phyloP scores from a whole-genome alignment of 371 early-diverging fungal species.

The Cokeromyces recurvatus region DNA sequence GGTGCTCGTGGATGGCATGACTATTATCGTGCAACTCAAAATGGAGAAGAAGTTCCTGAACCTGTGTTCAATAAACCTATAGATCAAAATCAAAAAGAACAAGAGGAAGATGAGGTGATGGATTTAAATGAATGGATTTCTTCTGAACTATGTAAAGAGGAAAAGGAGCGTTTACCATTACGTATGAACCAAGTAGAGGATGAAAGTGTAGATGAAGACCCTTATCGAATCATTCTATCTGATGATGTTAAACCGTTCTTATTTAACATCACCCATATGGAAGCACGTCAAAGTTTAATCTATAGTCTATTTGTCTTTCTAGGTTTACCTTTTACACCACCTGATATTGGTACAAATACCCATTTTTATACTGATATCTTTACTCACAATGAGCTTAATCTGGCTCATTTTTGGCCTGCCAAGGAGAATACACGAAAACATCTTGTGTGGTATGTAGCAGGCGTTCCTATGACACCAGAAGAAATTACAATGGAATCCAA shows the following conservation, averaged over 20 bases:
- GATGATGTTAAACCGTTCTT: conserved; percentile 66
- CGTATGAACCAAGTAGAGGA: conserved; percentile 23
- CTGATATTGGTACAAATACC: conserved; percentile 44
- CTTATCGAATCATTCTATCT: conserved; percentile 66
- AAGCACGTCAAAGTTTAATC: conserved; percentile 38
- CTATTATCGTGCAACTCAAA: conserved; percentile 17
- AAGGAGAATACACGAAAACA: conserved; percentile 1
- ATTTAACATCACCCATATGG: conserved; percentile 44
- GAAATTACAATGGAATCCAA: conserved; percentile 9
- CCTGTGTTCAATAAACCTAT: background rate
- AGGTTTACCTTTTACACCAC: conserved; percentile 51
- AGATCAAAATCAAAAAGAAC: background rate
- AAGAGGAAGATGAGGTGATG: conserved; percentile 18
- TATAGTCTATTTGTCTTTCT: conserved; percentile 52
- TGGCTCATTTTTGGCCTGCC: conserved; percentile 32
- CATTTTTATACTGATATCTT: conserved; percentile 54
- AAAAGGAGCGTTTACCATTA: conserved; percentile 22
- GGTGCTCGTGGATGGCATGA: conserved; percentile 61
- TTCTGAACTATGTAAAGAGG: conserved; percentile 9
- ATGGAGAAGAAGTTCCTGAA: conserved; percentile 12
- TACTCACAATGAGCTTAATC: conserved; percentile 42
- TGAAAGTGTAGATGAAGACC: conserved; percentile 53
- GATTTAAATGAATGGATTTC: conserved; percentile 7
- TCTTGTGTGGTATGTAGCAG: conserved; percentile 32
- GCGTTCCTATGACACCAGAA: conserved; percentile 45